Evolutionary conservation across 179 eudicot genomes (phyloP), one percentile per base, ranked within the genome.

Genomic region (Vitellaria paradoxa): DNA sequence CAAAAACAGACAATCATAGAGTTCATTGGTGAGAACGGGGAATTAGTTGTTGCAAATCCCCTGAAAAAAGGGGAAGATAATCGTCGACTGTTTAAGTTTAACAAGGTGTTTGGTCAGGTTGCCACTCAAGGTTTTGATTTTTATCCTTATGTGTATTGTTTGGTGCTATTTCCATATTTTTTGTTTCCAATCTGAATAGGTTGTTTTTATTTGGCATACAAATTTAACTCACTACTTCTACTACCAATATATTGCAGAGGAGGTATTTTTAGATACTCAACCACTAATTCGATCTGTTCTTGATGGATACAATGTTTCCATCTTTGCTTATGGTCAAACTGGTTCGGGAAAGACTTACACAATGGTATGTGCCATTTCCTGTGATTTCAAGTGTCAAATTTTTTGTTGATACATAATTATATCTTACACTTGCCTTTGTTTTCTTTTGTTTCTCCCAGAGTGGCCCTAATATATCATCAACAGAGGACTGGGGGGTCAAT

Each of bases 301-400:
- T 77, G 99, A 95, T 82, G 99, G 99, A 6, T 95, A 90, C 77
- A 90, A 90, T 77, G 98, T 93, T 52, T 93, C 98, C 86, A 95
- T 95, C 55, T 95, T 95, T 80, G 99, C 99, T 59, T 95, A 95
- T 75, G 99, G 99, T 72, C 99, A 95, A 82, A 94, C 98, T 70
- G 98, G 98, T 84, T 94, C 98, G 0, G 98, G 98, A 65, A 94
- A 93, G 86, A 93, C 97, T 18, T 93, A 94, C 78, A 94, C 98
- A 12, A 94, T 95, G 99, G 99, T 95, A 78, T n/a, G 52, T 20
- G 20, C 15, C 61, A 56, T 55, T 59, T 45, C 23, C 53, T 57
- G n/a, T 56, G 67, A 23, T 46, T 45, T 56, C 7, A 49, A 21
- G 62, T 73, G 78, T 52, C 40, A 14, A 67, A 20, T n/a, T 60